Evolutionary conservation across 2,329 filamentous ascomycete species (phyloP).

Genomic region (Ascochyta fabae): DNA sequence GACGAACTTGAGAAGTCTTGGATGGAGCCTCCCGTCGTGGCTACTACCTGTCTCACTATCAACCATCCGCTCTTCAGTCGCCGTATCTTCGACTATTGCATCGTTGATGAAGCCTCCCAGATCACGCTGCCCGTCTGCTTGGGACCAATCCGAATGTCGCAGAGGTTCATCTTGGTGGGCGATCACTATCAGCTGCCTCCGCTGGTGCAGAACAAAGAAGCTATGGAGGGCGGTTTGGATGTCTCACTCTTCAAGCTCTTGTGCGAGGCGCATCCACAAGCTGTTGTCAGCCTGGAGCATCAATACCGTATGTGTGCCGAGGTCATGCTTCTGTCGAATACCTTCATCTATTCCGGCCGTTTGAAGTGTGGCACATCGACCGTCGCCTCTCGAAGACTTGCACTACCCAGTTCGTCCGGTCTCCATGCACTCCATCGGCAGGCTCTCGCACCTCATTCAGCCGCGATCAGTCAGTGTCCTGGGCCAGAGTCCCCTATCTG

Average conservation of each 20-base stretch:
- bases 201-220: conserved; percentile 89
- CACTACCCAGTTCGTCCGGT: conserved; percentile 61
- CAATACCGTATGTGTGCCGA: conserved; percentile 99
- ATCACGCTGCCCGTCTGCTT: conserved; percentile 95
- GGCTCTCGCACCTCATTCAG: conserved; percentile 19
- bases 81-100: conserved; percentile 94
- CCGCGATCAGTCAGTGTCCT: conserved; percentile 53
- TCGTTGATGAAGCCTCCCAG: conserved; percentile 96
- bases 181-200: conserved; percentile 97
- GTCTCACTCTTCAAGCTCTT: conserved; percentile 92
- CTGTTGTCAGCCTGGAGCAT: conserved; percentile 90
- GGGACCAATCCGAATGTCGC: conserved; percentile 90
- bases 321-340: conserved; percentile 92
- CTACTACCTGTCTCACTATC: conserved; percentile 92
- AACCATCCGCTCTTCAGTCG: conserved; percentile 88
- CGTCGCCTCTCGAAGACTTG: conserved; percentile 72
- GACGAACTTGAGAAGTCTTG: conserved; percentile 85
- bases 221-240: conserved; percentile 84
- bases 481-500: conserved; percentile 61
- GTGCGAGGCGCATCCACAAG: conserved; percentile 84
- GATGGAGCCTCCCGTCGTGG: conserved; percentile 86
- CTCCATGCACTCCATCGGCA: conserved; percentile 45
- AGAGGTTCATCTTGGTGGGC: conserved; percentile 91
- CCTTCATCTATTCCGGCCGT: conserved; percentile 87
- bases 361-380: conserved; percentile 85